phyloP scores from a whole-genome alignment of 768 basidiomycete species.

The Fistulinella prunicolor region DNA sequence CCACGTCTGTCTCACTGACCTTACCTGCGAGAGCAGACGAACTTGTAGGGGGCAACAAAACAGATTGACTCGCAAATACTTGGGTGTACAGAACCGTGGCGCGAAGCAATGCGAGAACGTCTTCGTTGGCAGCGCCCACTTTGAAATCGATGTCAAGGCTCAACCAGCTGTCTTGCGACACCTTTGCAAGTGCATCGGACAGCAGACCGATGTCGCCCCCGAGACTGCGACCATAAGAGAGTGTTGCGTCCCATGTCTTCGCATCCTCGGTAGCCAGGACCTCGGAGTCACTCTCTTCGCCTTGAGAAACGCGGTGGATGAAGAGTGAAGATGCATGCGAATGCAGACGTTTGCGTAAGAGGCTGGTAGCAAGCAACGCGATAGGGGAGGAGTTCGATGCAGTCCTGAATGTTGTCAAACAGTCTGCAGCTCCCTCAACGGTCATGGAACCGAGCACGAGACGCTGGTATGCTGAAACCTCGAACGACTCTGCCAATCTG shows the following conservation, averaged over 20 bases:
- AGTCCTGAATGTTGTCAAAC: slow-evolving; percentile 27
- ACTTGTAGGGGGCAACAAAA: slow-evolving; percentile 61
- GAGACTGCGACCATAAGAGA: slow-evolving; percentile 60
- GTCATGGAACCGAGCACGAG: slow-evolving; percentile 51
- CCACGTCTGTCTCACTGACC: slow-evolving; percentile 31
- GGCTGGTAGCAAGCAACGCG: slow-evolving; percentile 46
- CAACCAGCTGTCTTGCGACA: slow-evolving; percentile 44
- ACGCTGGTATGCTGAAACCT: slow-evolving; percentile 46
- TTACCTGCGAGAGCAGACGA: slow-evolving; percentile 34
- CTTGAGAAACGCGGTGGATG: slow-evolving; percentile 40
- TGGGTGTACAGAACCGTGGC: slow-evolving; percentile 61
- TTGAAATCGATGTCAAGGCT: slow-evolving; percentile 27
- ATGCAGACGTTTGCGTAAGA: slow-evolving; percentile 52
- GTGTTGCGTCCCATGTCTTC: slow-evolving; percentile 45
- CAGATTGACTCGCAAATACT: slow-evolving; percentile 46
- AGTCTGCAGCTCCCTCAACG: slow-evolving; percentile 51
- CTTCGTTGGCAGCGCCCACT: slow-evolving; percentile 37
- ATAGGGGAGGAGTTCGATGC: slow-evolving; percentile 36
- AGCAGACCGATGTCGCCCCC: slow-evolving; percentile 57
- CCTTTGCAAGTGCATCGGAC: slow-evolving; percentile 53
- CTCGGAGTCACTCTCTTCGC: slow-evolving; percentile 11
- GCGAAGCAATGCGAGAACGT: slow-evolving; percentile 51
- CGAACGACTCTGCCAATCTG: slow-evolving; percentile 20
- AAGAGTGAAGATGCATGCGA: slow-evolving; percentile 55
- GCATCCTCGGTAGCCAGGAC: slow-evolving; percentile 22